phyloP scores from a whole-genome alignment of 371 early-diverging fungal genomes.

The Catenaria anguillulae region DNA sequence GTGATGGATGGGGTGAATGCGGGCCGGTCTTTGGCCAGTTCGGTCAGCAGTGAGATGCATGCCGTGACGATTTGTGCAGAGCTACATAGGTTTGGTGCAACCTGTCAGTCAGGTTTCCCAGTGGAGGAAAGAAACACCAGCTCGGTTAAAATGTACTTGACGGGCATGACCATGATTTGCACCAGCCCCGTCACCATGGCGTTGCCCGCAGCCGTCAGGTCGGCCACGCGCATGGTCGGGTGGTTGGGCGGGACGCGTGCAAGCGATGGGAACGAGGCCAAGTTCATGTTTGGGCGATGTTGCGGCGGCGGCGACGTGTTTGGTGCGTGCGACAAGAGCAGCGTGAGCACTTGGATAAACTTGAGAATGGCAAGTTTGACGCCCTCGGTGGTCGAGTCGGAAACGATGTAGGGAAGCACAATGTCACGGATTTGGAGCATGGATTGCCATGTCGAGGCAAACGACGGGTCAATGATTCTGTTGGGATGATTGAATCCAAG shows the following conservation, averaged over 20 bases:
- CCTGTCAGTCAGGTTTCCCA: too few relatives aligned
- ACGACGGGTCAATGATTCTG: not conserved
- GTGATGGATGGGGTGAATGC: not conserved
- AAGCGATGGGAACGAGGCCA: not conserved
- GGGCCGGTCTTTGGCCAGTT: not conserved
- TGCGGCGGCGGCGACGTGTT: not conserved
- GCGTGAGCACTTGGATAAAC: not conserved
- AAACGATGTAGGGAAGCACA: not conserved
- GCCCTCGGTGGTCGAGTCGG: not conserved
- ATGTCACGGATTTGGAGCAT: not conserved
- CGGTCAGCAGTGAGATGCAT: not conserved
- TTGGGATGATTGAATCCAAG: too few relatives aligned
- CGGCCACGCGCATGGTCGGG: too few relatives aligned
- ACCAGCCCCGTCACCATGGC: too few relatives aligned
- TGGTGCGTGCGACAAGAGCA: not conserved
- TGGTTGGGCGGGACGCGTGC: not conserved
- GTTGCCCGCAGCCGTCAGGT: too few relatives aligned
- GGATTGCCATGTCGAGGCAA: not conserved
- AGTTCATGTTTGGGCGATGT: too few relatives aligned
- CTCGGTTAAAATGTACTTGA: too few relatives aligned
- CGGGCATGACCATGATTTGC: too few relatives aligned
- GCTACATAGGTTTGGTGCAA: too few relatives aligned
- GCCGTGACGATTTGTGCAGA: not conserved
- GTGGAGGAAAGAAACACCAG: too few relatives aligned
- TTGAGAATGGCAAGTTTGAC: not conserved